Conservation (phyloP, 768 basidiomycete species). For the Pleurotus tuber-regium region DNA sequence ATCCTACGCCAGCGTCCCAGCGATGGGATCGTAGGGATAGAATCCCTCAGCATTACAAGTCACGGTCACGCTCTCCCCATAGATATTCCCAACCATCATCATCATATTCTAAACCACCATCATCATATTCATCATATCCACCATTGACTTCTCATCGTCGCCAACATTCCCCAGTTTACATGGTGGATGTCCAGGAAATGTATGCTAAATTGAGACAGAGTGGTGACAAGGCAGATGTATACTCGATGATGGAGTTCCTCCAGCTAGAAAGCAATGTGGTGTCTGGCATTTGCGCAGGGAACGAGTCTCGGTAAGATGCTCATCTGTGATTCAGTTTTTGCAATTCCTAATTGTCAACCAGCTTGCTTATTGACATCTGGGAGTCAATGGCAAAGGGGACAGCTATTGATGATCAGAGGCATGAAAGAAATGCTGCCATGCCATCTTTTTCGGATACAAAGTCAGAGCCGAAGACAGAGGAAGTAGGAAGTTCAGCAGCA, state of each 20-base stretch:
- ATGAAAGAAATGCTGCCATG: too few species aligned
- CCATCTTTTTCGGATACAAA: too few species aligned
- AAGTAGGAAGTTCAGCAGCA: too few species aligned
- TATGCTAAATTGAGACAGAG: not conserved
- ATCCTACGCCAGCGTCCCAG: not conserved
- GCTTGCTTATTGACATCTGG: not conserved
- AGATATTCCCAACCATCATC: not conserved
- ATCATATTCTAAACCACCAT: not conserved
- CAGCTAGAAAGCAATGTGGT: not conserved
- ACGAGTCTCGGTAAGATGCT: too few species aligned
- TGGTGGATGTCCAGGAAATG: conserved; percentile 2
- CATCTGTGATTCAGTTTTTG: not conserved
- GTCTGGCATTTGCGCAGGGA: not conserved
- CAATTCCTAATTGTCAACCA: not conserved
- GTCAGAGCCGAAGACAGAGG: too few species aligned
- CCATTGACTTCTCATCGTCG: not conserved
- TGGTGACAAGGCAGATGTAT: not conserved
- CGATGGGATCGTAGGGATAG: too few species aligned
- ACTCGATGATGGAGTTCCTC: not conserved
- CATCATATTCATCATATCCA: not conserved
- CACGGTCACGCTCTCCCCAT: conserved; percentile 2
- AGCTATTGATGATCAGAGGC: not conserved
- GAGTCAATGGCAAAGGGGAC: not conserved
- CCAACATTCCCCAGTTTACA: not conserved
- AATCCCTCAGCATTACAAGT: not conserved